Conservation (phyloP, 1,284 basidiomycete genomes). For the Xerocomus minutiporus region DNA sequence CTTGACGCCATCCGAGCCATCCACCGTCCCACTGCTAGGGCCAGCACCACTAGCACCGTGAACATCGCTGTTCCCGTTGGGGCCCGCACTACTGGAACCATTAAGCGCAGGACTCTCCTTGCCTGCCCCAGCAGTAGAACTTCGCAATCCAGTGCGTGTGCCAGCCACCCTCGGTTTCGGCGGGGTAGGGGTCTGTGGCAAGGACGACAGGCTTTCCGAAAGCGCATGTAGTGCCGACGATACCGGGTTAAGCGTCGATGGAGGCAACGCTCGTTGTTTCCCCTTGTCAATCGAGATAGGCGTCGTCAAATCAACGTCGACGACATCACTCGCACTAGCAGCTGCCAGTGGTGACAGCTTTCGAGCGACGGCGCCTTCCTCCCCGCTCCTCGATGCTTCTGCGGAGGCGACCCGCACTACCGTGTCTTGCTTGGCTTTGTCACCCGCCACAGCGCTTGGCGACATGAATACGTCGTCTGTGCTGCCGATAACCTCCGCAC, state of each 20-base stretch:
- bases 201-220: conserved; percentile 48
- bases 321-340: neutral
- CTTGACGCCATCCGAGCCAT: conserved; percentile 19
- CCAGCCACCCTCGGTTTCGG: conserved; percentile 33
- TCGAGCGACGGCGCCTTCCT: neutral
- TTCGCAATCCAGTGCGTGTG: conserved; percentile 36
- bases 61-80: conserved; percentile 7
- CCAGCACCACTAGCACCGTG: conserved; percentile 13
- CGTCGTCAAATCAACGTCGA: conserved; percentile 12
- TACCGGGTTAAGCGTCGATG: conserved; percentile 47
- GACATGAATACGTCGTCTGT: conserved; percentile 31
- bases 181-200: conserved; percentile 41
- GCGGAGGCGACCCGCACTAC: conserved; percentile 1
- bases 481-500: conserved; percentile 18
- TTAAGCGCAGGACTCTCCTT: conserved; percentile 32
- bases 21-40: conserved; percentile 21
- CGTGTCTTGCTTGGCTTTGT: neutral
- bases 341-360: neutral
- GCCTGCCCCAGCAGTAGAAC: conserved; percentile 27
- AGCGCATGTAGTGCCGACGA: conserved; percentile 57
- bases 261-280: conserved; percentile 23
- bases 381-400: neutral
- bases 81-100: conserved; percentile 18
- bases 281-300: conserved; percentile 28
- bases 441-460: neutral